These are phyloP conservation scores for Schizothecium vesticola DNA, from an alignment of 495 filamentous ascomycete species.

Conservation along the genomic window DNA sequence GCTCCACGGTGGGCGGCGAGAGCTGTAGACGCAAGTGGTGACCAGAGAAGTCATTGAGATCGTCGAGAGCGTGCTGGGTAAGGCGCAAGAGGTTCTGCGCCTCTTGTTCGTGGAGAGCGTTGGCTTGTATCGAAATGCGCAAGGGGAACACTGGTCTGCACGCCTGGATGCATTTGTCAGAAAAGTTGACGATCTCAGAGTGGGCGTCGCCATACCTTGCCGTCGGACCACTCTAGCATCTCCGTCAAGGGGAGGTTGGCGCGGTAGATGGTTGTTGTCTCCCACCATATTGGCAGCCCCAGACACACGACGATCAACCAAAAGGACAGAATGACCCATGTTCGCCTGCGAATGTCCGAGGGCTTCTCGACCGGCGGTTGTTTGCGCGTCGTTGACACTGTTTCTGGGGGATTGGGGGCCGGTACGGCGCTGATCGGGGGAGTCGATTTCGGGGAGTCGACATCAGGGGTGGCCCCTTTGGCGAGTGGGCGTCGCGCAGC, in stretches of 20 bases:
- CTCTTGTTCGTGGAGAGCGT: conserved; percentile 60
- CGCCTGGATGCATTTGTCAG: conserved; percentile 44
- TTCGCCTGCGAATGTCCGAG: conserved; percentile 61
- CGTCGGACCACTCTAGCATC: conserved; percentile 92
- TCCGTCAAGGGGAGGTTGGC: conserved; percentile 75
- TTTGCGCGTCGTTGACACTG: conserved; percentile 26
- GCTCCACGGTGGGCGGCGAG: conserved; percentile 32
- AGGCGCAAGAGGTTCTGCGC: conserved; percentile 71
- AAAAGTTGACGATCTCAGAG: not conserved
- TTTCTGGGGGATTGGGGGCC: not conserved
- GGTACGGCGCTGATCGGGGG: not conserved
- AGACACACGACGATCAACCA: conserved; percentile 82
- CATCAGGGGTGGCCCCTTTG: conserved; percentile 13
- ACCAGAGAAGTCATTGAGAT: conserved; percentile 86
- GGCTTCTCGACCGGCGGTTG: conserved; percentile 70
- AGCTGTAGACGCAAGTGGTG: conserved; percentile 78
- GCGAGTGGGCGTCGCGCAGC: conserved; percentile 20
- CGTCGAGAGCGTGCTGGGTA: conserved; percentile 86
- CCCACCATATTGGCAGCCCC: conserved; percentile 93
- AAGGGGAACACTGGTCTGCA: conserved; percentile 87
- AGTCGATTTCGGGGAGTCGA: not conserved
- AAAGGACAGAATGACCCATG: conserved; percentile 77
- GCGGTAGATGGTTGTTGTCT: conserved; percentile 91
- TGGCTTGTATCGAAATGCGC: conserved; percentile 70
- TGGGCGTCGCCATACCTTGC: conserved; percentile 56